Percentiles rank a stretch among this genome's conserved stretches.
Conservation (phyloP, 139 green algal species). For the Coccomyxa sp. region DNA sequence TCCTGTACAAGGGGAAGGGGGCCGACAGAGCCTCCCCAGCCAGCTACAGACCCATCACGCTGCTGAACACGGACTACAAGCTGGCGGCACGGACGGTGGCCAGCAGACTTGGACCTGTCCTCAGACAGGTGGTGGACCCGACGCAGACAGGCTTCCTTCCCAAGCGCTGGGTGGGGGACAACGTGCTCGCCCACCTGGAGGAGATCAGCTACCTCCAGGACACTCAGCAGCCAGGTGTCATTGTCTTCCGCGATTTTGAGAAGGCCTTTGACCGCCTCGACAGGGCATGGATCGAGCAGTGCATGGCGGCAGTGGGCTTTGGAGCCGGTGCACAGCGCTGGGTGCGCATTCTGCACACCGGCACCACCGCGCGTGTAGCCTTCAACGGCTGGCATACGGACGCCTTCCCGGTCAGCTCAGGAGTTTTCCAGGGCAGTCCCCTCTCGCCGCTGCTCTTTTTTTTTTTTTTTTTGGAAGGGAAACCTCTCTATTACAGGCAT, state of each 20-base stretch:
- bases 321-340: neutral
- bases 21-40: neutral
- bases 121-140: conserved; percentile 10
- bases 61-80: conserved; percentile 19
- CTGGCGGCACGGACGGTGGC: conserved; percentile 12
- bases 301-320: neutral
- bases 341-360: neutral
- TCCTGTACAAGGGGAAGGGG: conserved; percentile 17
- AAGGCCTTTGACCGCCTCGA: neutral
- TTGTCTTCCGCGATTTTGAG: conserved; percentile 1
- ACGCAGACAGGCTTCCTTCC: conserved; percentile 33
- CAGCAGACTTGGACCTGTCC: neutral
- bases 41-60: neutral
- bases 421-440: neutral
- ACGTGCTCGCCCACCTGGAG: conserved; percentile 11
- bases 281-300: neutral
- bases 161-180: conserved; percentile 25
- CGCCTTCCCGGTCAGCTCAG: neutral
- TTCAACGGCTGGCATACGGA: neutral
- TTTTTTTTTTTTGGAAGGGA: too few species aligned
- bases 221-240: conserved; percentile 6
- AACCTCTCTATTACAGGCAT: too few species aligned
- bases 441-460: neutral
- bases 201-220: neutral
- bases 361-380: neutral